Base-by-base conservation (phyloP, 164 flowering plant genomes). In the Nelumbo lutea region DNA sequence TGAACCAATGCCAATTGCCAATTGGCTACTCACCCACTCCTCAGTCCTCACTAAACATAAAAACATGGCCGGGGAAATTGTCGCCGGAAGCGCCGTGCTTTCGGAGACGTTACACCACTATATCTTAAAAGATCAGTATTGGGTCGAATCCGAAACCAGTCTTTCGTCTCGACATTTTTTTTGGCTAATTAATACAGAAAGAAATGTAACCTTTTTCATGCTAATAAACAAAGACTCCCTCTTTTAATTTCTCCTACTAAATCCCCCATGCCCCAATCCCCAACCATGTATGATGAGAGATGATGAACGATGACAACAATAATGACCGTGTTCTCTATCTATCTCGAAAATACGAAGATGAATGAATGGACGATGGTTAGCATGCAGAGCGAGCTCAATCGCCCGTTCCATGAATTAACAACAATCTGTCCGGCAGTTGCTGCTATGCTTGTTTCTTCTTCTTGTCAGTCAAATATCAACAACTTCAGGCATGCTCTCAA, bases 141-240 rank as follows among this genome's bases (percentile, higher is more conserved):
- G 44, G 78, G 77, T 77, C 13, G 79, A 75, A 79, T 73, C 77
- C 81, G 72, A 75, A 70, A 74, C 81, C 76, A 72, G 68, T 70
- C 58, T 73, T 73, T 67, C 68, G 80, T 38, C 76, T 75, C 83
- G 59, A 74, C 83, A 83, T 70, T 53, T 51, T 72, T 73, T 71
- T 27, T 27, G 27, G 27, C 27, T 27, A 27, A 27, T 27, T 71
- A 73, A 76, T 73, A 66, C 78, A 76, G 53, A 67, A 83, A 78
- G 73, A 81, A 82, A 79, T 77, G 68, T 76, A 76, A 43, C 67
- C 27, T 27, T 67, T 59, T 61, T 73, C 68, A 45, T 69, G 68
- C 78, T 76, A 78, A 75, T 53, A 42, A 74, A 72, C 65, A 52
- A 63, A 53, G 46, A 43, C 61, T 71, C n/a, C 27, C 27, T 27